Conservation (phyloP, 176 grass and related monocot genomes). For the Phragmites australis region DNA sequence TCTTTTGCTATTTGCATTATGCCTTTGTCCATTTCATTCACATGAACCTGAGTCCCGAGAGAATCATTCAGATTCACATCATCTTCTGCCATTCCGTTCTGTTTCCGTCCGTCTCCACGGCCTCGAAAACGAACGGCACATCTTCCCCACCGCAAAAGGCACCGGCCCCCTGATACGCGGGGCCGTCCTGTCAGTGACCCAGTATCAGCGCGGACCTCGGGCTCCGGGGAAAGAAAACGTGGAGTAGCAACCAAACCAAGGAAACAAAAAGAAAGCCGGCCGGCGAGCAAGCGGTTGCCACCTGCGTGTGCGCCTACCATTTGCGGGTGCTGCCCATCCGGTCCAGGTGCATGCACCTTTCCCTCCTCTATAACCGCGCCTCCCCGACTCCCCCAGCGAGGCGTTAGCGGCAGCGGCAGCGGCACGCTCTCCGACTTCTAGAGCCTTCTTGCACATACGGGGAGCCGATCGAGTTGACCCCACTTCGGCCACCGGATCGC, state of each 20-base stretch:
- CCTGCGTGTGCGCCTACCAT: constrained; percentile 37
- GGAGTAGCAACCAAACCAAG: constrained; percentile 4
- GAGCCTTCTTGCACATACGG: not conserved
- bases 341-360: constrained; percentile 67
- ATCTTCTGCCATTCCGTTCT: not conserved
- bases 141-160: not conserved
- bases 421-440: not conserved
- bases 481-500: not conserved
- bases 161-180: not conserved
- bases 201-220: not conserved
- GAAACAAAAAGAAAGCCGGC: constrained; percentile 11
- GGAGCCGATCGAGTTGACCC: constrained; percentile 17
- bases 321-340: constrained; percentile 19
- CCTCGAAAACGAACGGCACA: too few relatives aligned
- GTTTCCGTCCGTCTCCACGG: not conserved
- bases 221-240: not conserved
- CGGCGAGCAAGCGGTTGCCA: not conserved
- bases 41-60: too few relatives aligned
- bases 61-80: not conserved
- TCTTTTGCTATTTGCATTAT: not conserved
- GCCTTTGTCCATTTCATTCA: not conserved
- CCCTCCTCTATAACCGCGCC: constrained; percentile 30
- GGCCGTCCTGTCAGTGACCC: not conserved
- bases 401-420: constrained; percentile 2
- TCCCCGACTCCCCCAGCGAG: not conserved